Conservation (phyloP, 2,329 filamentous ascomycete species). For the Nigrograna mackinnonii region DNA sequence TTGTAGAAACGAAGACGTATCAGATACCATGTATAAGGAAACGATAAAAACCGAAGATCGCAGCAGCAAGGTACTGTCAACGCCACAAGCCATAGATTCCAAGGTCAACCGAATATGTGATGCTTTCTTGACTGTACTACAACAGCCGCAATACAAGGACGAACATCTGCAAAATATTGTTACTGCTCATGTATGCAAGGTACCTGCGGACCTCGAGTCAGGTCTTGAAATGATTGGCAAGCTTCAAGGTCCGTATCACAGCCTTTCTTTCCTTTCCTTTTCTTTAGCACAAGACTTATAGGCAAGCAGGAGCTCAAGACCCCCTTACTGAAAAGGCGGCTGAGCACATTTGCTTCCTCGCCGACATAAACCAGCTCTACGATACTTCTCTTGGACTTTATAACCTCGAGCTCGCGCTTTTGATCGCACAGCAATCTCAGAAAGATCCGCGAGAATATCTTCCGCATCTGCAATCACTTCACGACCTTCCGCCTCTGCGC, state of each 20-base stretch:
- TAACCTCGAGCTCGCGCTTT: constrained; percentile 83
- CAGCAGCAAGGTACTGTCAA: constrained; percentile 13
- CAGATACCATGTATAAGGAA: constrained; percentile 90
- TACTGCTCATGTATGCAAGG: constrained; percentile 93
- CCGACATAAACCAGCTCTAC: constrained; percentile 89
- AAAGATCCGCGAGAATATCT: constrained; percentile 95
- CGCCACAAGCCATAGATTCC: constrained; percentile 29
- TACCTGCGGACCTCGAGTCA: constrained; percentile 84
- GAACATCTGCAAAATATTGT: constrained; percentile 86
- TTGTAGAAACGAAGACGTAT: constrained; percentile 80
- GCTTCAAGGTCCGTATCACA: constrained; percentile 53
- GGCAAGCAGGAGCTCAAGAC: constrained; percentile 44
- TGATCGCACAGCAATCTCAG: constrained; percentile 94
- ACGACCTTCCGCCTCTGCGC: constrained; percentile 71
- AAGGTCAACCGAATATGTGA: constrained; percentile 93
- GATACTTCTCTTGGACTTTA: constrained; percentile 90
- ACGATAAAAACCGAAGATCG: constrained; percentile 60
- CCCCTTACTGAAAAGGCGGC: constrained; percentile 81
- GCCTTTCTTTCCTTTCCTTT: neutral
- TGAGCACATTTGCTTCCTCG: constrained; percentile 96
- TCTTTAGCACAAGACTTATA: neutral
- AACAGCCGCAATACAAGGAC: constrained; percentile 53
- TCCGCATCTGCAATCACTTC: constrained; percentile 87
- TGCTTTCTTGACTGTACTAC: constrained; percentile 72
- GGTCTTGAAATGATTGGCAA: constrained; percentile 79